Evolutionary conservation across 129 eudicot species (phyloP).

Genomic region (Sambucus nigra): DNA sequence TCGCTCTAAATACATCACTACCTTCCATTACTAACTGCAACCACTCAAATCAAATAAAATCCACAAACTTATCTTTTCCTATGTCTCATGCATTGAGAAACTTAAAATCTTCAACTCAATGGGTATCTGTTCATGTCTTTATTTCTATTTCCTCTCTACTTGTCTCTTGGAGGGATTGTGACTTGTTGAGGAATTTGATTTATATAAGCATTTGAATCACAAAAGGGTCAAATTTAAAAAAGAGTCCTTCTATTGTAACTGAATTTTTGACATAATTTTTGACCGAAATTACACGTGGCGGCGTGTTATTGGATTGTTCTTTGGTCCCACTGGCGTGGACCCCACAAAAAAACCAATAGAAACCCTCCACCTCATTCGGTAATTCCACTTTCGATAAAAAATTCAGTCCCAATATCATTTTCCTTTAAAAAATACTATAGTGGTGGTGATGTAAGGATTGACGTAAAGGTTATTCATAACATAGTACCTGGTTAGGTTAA

Average conservation of each 20-base stretch:
- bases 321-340: too few species aligned
- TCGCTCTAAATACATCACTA: conserved; percentile 45
- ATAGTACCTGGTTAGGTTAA: too few species aligned
- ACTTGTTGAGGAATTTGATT: background rate
- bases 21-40: conserved; percentile 22
- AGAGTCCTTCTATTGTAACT: too few species aligned
- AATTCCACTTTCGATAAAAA: too few species aligned
- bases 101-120: background rate
- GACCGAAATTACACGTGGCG: too few species aligned
- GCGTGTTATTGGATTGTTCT: too few species aligned
- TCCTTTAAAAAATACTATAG: too few species aligned
- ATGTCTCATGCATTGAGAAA: background rate
- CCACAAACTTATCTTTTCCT: background rate
- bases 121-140: background rate
- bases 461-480: conserved; percentile 3
- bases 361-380: too few species aligned
- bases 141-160: background rate
- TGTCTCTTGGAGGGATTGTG: conserved; percentile 1
- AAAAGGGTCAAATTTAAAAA: conserved; percentile 13
- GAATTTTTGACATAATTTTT: too few species aligned
- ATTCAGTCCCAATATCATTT: too few species aligned
- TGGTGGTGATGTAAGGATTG: conserved; percentile 14
- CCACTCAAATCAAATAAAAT: background rate
- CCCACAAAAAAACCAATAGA: too few species aligned
- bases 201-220: conserved; percentile 1